These are phyloP conservation scores for Ambispora gerdemannii DNA, from an alignment of 192 early-diverging fungal genomes.

Conservation along the genomic window DNA sequence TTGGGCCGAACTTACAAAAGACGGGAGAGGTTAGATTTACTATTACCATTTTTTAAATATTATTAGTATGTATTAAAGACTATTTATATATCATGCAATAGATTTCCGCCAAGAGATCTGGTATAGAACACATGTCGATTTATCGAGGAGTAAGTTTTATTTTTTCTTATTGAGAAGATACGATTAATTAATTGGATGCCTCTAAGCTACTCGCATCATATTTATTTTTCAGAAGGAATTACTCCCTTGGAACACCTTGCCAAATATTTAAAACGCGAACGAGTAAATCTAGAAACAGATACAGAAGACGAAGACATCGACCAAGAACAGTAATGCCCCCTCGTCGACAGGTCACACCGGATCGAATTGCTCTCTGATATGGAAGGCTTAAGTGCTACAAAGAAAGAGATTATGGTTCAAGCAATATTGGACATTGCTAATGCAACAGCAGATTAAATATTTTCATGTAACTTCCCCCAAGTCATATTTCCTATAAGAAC, in stretches of 20 bases:
- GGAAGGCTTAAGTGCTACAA: constrained; percentile 1
- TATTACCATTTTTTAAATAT: constrained; percentile 25
- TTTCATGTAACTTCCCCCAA: constrained; percentile 3
- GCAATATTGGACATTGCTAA: constrained; percentile 19
- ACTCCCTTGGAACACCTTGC: constrained; percentile 21
- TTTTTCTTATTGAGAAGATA: constrained; percentile 9
- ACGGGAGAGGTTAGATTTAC: constrained; percentile 19
- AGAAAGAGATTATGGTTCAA: constrained; percentile 3
- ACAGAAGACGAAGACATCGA: constrained; percentile 6
- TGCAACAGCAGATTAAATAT: background rate
- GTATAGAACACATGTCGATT: constrained; percentile 11
- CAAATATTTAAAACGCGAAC: constrained; percentile 1
- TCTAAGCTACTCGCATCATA: constrained; percentile 5
- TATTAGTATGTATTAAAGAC: constrained; percentile 11
- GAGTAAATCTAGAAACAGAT: background rate
- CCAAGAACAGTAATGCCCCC: background rate
- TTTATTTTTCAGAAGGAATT: constrained; percentile 19
- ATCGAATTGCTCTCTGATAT: constrained; percentile 10
- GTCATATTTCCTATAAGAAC: background rate
- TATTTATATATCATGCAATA: constrained; percentile 20
- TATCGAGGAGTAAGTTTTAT: constrained; percentile 18
- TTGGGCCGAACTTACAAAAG: constrained; percentile 4
- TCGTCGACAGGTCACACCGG: background rate
- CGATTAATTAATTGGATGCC: background rate
- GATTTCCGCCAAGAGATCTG: constrained; percentile 12